Base-by-base conservation (phyloP, 1,284 basidiomycete species). In the Ceratobasidium theobromae region DNA sequence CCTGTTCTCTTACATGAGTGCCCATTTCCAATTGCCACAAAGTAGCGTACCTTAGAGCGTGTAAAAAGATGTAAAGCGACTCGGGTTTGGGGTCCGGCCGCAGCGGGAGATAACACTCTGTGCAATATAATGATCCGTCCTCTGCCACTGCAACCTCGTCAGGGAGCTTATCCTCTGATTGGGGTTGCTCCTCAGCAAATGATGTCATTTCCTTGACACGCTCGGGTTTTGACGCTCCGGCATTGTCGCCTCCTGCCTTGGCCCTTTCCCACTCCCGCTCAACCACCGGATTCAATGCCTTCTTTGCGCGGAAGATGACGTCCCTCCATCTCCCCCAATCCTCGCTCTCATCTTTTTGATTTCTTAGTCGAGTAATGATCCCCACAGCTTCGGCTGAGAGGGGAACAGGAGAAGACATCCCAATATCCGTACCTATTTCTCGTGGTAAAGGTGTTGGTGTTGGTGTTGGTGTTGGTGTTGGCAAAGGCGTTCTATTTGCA, bases 341-440 rank as follows among this genome's bases (percentile, higher is more conserved):
- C 73, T 98, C 95, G 67, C 87, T 84, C 77, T 93, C 90, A 75
- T 98, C 94, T 85, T 95, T 93, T 84, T 89, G 87, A 73, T 91
- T 89, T 66, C 95, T 82, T 69, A 98, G 76, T n/a, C 84, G 82
- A 2, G 86, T 88, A 69, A 98, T 96, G 21, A 96, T 81, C 4
- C 81, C 82, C n/a, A 93, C 88, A 9, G 92, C 91, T 74, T 95
- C 88, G 3, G 82, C 79, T 6, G 89, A 92, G n/a, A 97, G 79
- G 4, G 86, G 85, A 0, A 96, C 91, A 16, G 93, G 92, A 4
- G 91, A 93, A 0, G 89, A 87, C 82, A 93, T 85, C n/a, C 93
- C 93, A 69, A 95, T 91, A 74, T 95, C 88, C 67, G 88, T 83
- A 1, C 91, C 89, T 0, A 88, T 91, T 77, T 93, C 91, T 62